phyloP scores from a whole-genome alignment of 73 alveolate genomes.

The Diophrys appendiculata region DNA sequence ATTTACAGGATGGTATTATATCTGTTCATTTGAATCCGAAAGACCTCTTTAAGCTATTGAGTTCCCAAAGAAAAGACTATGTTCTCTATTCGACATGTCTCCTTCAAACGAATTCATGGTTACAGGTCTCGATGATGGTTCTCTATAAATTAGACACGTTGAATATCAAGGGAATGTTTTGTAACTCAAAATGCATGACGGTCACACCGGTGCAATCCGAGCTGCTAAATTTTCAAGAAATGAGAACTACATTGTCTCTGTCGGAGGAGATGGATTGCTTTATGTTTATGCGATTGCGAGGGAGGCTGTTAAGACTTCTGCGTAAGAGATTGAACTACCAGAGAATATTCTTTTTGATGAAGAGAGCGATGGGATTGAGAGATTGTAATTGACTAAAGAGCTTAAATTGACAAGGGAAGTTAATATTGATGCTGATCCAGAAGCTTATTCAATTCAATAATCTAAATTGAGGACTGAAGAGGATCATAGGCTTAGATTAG shows the following conservation, averaged over 20 bases:
- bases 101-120: slow-evolving; percentile 59
- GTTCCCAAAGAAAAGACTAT: slow-evolving; percentile 44
- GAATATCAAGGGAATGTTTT: slow-evolving; percentile 55
- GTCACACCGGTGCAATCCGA: slow-evolving; percentile 63
- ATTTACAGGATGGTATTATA: slow-evolving; percentile 69
- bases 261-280: slow-evolving; percentile 85
- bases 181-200: slow-evolving; percentile 77
- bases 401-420: slow-evolving; percentile 55
- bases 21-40: slow-evolving; percentile 65
- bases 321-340: slow-evolving; percentile 46
- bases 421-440: slow-evolving; percentile 77
- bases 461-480: slow-evolving; percentile 88
- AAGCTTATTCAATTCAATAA: slow-evolving; percentile 72
- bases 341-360: slow-evolving; percentile 28
- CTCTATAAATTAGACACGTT: slow-evolving; percentile 53
- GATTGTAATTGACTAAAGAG: slow-evolving; percentile 48
- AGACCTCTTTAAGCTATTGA: slow-evolving; percentile 81
- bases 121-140: slow-evolving; percentile 73
- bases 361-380: slow-evolving; percentile 67
- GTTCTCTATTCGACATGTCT: slow-evolving; percentile 49
- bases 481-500: slow-evolving; percentile 78
- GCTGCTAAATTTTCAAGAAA: slow-evolving; percentile 65
- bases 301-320: slow-evolving; percentile 38
- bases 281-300: slow-evolving; percentile 66
- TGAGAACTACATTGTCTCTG: slow-evolving; percentile 62